phyloP scores from a whole-genome alignment of 1,284 basidiomycete species.

The Spongispora temasekensis region DNA sequence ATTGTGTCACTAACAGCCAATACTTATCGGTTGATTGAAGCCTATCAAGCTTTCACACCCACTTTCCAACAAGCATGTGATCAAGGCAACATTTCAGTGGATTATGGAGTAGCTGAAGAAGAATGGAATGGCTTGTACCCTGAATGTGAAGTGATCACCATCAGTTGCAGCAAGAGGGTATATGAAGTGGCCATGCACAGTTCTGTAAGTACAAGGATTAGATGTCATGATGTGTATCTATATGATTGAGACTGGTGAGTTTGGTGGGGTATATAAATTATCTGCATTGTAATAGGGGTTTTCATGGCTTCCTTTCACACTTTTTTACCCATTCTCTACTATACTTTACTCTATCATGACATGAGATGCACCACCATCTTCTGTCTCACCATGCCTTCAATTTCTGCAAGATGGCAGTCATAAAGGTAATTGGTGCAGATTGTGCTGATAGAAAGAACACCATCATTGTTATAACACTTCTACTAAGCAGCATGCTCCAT shows the following conservation, averaged over 20 bases:
- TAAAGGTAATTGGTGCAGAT: not conserved
- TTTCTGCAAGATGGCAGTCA: not conserved
- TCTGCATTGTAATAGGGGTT: not conserved
- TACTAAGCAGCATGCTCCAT: not conserved
- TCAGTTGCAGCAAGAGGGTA: not conserved
- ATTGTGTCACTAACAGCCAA: not conserved
- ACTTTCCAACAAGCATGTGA: not conserved
- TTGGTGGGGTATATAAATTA: not conserved
- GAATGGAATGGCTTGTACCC: constrained; percentile 9
- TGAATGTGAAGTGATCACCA: constrained; percentile 4
- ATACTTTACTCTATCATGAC: not conserved
- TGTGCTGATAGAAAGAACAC: not conserved
- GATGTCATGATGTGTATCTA: constrained; percentile 7
- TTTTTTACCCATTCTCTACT: not conserved
- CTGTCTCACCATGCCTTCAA: not conserved
- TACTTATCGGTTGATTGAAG: not conserved
- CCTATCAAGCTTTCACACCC: not conserved
- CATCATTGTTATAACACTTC: not conserved
- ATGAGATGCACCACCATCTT: not conserved
- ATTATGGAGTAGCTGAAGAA: constrained; percentile 8
- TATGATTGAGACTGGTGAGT: constrained; percentile 1
- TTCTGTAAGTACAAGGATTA: constrained; percentile 7
- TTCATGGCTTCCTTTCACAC: not conserved
- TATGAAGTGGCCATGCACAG: constrained; percentile 1
- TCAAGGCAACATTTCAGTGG: not conserved